Evolutionary conservation across 192 early-diverging fungal genomes (phyloP).

Genomic region (Rhizoclosmatium sp.): DNA sequence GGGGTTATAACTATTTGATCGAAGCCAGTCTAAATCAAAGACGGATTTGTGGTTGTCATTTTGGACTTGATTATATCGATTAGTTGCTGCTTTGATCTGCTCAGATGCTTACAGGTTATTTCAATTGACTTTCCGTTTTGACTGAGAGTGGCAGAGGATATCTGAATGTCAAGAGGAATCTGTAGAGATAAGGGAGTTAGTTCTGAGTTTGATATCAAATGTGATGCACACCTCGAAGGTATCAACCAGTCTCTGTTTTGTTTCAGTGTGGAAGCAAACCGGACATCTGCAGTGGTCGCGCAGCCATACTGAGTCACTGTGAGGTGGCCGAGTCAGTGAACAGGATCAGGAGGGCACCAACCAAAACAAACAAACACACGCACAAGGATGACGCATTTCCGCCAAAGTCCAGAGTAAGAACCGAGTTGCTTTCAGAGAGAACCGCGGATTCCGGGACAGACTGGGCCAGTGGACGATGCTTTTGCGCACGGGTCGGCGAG

Average conservation of each 20-base stretch:
- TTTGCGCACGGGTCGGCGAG: too few relatives aligned
- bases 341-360: not conserved
- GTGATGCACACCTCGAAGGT: conserved; percentile 58
- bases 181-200: conserved; percentile 42
- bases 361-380: not conserved
- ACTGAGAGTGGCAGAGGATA: conserved; percentile 32
- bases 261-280: conserved; percentile 76
- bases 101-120: conserved; percentile 22
- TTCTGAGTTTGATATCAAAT: not conserved
- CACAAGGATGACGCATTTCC: not conserved
- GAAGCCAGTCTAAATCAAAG: conserved; percentile 70
- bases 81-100: not conserved
- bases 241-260: conserved; percentile 79
- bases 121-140: conserved; percentile 22
- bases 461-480: too few relatives aligned
- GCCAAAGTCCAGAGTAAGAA: not conserved
- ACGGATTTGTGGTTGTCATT: conserved; percentile 63
- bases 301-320: conserved; percentile 79
- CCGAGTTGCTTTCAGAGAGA: too few relatives aligned
- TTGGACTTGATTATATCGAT: not conserved
- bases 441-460: too few relatives aligned
- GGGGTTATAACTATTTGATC: conserved; percentile 71
- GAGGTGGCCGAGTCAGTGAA: not conserved
- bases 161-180: conserved; percentile 43
- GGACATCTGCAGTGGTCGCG: conserved; percentile 85